Conservation (phyloP, 2,329 filamentous ascomycete species). For the Paracamarosporium sp. region DNA sequence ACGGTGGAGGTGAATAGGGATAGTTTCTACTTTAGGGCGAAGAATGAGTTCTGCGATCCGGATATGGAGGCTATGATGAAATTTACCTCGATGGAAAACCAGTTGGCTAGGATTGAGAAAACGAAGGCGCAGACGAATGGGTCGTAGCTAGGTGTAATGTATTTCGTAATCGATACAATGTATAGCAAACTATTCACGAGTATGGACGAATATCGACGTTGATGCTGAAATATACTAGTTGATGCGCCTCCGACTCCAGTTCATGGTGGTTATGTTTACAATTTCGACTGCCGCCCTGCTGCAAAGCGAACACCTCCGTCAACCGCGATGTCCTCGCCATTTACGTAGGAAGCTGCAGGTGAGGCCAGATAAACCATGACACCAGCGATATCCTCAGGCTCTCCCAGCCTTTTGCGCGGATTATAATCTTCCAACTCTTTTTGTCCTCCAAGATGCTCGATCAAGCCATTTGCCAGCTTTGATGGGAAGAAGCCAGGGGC, state of each 20-base stretch:
- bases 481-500: slow-evolving; percentile 50
- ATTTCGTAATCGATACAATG: neutral
- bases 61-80: slow-evolving; percentile 39
- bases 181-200: too few relatives aligned
- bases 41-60: slow-evolving; percentile 26
- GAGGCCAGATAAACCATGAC: slow-evolving; percentile 45
- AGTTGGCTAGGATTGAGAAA: slow-evolving; percentile 33
- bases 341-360: slow-evolving; percentile 36
- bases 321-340: slow-evolving; percentile 41
- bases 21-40: slow-evolving; percentile 36
- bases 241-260: neutral
- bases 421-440: slow-evolving; percentile 48
- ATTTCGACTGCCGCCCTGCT: slow-evolving; percentile 33
- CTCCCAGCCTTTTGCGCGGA: slow-evolving; percentile 40
- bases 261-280: slow-evolving; percentile 16
- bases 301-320: slow-evolving; percentile 39
- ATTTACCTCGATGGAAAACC: slow-evolving; percentile 35
- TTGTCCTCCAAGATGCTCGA: slow-evolving; percentile 46
- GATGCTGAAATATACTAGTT: neutral
- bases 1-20: slow-evolving; percentile 37
- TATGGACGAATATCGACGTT: too few relatives aligned
- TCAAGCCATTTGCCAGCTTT: slow-evolving; percentile 45
- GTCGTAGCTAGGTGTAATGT: neutral
- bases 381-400: slow-evolving; percentile 46
- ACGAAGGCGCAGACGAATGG: slow-evolving; percentile 19